Conservation (phyloP, 768 basidiomycete genomes). For the Kondoa malvinella region DNA sequence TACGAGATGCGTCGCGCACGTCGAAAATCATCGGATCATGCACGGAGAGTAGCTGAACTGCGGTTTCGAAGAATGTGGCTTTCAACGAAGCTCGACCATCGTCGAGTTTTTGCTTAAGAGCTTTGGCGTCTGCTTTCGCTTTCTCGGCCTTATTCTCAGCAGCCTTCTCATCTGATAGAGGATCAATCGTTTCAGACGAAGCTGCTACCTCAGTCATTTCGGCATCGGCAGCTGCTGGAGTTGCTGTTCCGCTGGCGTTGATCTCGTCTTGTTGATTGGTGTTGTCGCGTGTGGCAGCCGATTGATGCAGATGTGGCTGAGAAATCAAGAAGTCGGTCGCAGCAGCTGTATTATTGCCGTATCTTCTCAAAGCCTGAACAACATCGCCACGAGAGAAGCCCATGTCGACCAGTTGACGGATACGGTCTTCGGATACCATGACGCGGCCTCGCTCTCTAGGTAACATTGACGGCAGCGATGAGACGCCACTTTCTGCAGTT, state of each 20-base stretch:
- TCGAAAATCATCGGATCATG: conserved; percentile 79
- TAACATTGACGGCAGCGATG: conserved; percentile 25
- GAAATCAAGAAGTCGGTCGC: conserved; percentile 74
- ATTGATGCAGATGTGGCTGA: conserved; percentile 49
- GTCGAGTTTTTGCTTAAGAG: conserved; percentile 39
- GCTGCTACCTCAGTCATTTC: not conserved
- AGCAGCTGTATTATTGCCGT: conserved; percentile 69
- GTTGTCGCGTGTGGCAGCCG: conserved; percentile 40
- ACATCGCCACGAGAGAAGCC: conserved; percentile 83
- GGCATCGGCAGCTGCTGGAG: not conserved
- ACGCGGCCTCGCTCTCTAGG: conserved; percentile 22
- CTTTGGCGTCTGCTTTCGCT: conserved; percentile 8
- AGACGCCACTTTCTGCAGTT: not conserved
- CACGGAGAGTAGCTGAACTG: conserved; percentile 65
- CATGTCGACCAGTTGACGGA: conserved; percentile 83
- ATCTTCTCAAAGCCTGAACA: conserved; percentile 62
- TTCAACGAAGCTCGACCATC: conserved; percentile 50
- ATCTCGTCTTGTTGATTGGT: conserved; percentile 23
- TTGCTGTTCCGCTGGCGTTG: conserved; percentile 10
- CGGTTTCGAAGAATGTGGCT: conserved; percentile 47
- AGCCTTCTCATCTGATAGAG: conserved; percentile 1
- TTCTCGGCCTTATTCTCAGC: not conserved
- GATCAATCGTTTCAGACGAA: not conserved
- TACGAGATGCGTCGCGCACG: conserved; percentile 44
- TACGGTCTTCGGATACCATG: conserved; percentile 56